phyloP scores from a whole-genome alignment of 2,329 filamentous ascomycete species.

The Cyanodermella asteris region DNA sequence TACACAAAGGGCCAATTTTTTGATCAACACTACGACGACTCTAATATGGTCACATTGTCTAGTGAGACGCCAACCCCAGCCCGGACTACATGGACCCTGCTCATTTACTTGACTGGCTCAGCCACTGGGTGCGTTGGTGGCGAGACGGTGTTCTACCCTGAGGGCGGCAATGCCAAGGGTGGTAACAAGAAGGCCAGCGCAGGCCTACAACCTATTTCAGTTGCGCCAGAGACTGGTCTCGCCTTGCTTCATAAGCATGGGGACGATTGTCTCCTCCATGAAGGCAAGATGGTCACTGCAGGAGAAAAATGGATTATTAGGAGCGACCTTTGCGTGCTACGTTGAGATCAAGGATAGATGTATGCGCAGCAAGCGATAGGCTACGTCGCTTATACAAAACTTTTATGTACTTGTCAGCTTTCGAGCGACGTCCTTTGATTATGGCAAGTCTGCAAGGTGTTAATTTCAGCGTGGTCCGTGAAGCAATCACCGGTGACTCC shows the following conservation, averaged over 20 bases:
- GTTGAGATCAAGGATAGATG: too few species aligned
- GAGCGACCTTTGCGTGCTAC: conserved; percentile 65
- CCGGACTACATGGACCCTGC: conserved; percentile 74
- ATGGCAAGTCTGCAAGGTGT: too few species aligned
- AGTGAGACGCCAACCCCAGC: conserved; percentile 25
- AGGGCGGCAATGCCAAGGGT: conserved; percentile 26
- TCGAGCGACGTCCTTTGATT: too few species aligned
- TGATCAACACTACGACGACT: conserved; percentile 84
- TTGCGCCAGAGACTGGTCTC: conserved; percentile 64
- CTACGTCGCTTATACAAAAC: too few species aligned
- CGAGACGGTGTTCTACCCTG: conserved; percentile 79
- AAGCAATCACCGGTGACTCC: too few species aligned
- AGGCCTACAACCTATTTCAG: conserved; percentile 40
- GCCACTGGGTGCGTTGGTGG: conserved; percentile 59
- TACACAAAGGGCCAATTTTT: conserved; percentile 76
- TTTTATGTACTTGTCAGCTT: not conserved
- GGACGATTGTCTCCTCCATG: conserved; percentile 71
- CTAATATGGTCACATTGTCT: conserved; percentile 45
- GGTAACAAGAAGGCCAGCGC: conserved; percentile 16
- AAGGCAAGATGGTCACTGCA: conserved; percentile 53
- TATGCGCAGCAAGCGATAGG: conserved; percentile 4
- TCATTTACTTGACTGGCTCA: conserved; percentile 65
- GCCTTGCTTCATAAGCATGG: conserved; percentile 75
- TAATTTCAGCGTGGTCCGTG: too few species aligned
- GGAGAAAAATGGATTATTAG: conserved; percentile 86